Evolutionary conservation across 2,329 filamentous ascomycete genomes (phyloP), one percentile per base, ranked within the genome.

Genomic region (Magnaporthiopsis incrustans): DNA sequence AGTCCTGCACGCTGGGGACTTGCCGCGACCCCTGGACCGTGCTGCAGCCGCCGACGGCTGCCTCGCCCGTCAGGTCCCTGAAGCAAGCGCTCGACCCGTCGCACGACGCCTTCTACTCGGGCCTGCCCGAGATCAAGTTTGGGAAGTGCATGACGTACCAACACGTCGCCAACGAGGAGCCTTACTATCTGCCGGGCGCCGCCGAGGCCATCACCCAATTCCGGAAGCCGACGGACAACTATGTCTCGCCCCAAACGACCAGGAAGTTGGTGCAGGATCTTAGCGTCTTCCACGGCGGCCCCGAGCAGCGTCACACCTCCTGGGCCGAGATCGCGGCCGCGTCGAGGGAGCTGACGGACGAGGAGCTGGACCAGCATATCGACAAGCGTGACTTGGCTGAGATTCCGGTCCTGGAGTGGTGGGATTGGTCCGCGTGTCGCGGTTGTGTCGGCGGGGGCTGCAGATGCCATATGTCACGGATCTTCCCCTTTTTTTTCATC

Each of bases 11-110:
- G 22, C 60, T 65, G 26, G 61, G 63, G 26, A 68, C 65, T 4
- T 72, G 69, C 64, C 69, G 70, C 64, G 64, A 69, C 53, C 69
- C 69, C 15, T 70, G 69, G 69, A 22, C 38, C 38, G 38, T 50
- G 38, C 38, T 50, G 15, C 38, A 50, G 18, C 38, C 38, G 38
- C 38, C 60, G 22, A 26, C 35, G 44, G 38, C 44, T 14, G 18
- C 60, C 35, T 62, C 60, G 14, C 44, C 60, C 10, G 27, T 59
- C 4, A 22, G 4, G 18, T 22, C 38, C 6, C 38, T 50, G 15
- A 50, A 50, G 15, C 26, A 63, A n/a, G 62, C 57, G 11, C 38
- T 63, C 33, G 33, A 59, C 33, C 56, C 62, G 18, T 11, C n/a
- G 22, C 59, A 59, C 15, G 62, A 63, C 57, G 56, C 27, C 22